Conservation (phyloP, 2,329 filamentous ascomycete species). For the Lachnellula willkommii region DNA sequence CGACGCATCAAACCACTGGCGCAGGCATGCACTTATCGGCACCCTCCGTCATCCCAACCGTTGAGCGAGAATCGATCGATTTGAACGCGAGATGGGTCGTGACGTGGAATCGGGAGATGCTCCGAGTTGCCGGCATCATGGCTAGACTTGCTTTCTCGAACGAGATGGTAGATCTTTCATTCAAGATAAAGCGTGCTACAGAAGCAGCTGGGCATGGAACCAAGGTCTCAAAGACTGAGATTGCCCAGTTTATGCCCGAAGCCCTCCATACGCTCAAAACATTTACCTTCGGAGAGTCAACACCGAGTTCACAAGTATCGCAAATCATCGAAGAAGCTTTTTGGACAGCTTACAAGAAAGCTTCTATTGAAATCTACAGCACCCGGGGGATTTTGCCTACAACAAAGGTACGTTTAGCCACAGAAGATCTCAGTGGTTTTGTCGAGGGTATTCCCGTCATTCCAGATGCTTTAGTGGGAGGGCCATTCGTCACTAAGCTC, state of each 20-base stretch:
- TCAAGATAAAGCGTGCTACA: conserved; percentile 48
- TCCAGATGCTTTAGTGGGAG: conserved; percentile 66
- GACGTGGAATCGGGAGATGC: conserved; percentile 91
- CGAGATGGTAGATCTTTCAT: conserved; percentile 74
- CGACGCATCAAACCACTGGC: conserved; percentile 94
- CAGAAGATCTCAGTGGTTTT: conserved; percentile 63
- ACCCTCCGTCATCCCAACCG: conserved; percentile 92
- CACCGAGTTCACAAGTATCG: conserved; percentile 76
- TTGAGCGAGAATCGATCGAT: conserved; percentile 94
- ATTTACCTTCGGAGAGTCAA: conserved; percentile 85
- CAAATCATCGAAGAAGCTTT: conserved; percentile 91
- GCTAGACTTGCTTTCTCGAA: conserved; percentile 81
- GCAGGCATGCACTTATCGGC: conserved; percentile 91
- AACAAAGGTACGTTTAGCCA: conserved; percentile 70
- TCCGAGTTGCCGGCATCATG: conserved; percentile 85
- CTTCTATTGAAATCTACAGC: conserved; percentile 81
- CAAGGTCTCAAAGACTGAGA: conserved; percentile 56
- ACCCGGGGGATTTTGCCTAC: conserved; percentile 83
- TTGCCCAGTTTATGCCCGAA: conserved; percentile 66
- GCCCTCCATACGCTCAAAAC: conserved; percentile 80
- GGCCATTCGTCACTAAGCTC: conserved; percentile 73
- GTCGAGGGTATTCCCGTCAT: conserved; percentile 84
- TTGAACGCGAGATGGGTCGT: conserved; percentile 92
- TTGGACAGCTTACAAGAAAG: conserved; percentile 82
- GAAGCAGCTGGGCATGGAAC: conserved; percentile 37